Evolutionary conservation across 306 rosid genomes (phyloP).

Genomic region (Sicyos baderoa): DNA sequence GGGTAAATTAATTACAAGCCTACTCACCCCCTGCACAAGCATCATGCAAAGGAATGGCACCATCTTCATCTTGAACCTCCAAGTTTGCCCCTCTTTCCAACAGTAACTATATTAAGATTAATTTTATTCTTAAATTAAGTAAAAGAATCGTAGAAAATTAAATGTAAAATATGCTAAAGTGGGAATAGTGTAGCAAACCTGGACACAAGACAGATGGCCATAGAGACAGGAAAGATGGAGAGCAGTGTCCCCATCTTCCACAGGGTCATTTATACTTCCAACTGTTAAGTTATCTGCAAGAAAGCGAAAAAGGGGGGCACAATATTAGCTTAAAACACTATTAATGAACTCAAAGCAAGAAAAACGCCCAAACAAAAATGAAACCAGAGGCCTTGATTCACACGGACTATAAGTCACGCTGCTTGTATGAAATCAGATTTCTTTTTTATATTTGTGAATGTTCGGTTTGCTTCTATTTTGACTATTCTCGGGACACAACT

Average conservation of each 20-base stretch:
- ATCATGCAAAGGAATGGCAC: constrained; percentile 86
- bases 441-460: no score
- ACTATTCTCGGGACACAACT: no score
- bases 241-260: constrained; percentile 91
- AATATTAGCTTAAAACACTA: constrained; percentile 21
- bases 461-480: no score
- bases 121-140: constrained; percentile 13
- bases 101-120: constrained; percentile 46
- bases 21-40: constrained; percentile 99
- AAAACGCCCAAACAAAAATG: background rate
- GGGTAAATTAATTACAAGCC: background rate
- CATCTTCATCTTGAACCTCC: constrained; percentile 74
- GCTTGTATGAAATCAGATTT: background rate
- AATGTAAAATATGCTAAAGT: background rate
- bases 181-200: constrained; percentile 31
- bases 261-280: constrained; percentile 79
- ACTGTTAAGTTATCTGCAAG: constrained; percentile 44
- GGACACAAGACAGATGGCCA: constrained; percentile 64
- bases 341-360: background rate
- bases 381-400: background rate
- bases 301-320: constrained; percentile 8
- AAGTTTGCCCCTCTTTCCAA: constrained; percentile 74
- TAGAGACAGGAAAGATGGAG: constrained; percentile 85
- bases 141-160: background rate
- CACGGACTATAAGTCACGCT: background rate